Base-by-base conservation (phyloP, 2,329 filamentous ascomycete species). In the Daldinia sp. region DNA sequence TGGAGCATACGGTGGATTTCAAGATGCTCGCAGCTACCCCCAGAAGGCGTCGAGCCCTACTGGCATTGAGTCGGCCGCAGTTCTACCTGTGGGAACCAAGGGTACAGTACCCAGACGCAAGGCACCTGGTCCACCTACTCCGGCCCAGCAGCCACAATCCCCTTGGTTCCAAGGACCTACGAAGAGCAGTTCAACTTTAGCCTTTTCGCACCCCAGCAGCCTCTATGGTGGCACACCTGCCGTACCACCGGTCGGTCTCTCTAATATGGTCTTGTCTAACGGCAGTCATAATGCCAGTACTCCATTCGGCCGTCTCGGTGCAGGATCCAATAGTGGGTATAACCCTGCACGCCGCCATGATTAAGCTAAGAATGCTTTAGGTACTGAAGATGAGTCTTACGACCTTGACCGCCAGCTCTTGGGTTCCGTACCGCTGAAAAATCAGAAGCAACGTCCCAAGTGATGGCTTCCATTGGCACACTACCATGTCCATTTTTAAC, bases 151-250 rank as follows among this genome's bases (percentile, higher is more conserved):
- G 51, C 68, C 73, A 28, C 55, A 60, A 58, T 72, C 71, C n/a
- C 64, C 74, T 57, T 74, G 70, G 67, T 39, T 60, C 9, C 63
- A 72, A 39, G 66, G 66, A 28, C 57, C 54, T 55, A 53, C 66
- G 44, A 68, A 62, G 46, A 65, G 50, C 68, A 69, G 67, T 63
- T 81, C 81, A 1, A 74, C 75, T 4, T 67, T 75, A 13, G 74
- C 70, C 6, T 87, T 87, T 69, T 84, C 85, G 13, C 79, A 86
- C 62, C 77, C 80, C 1, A 87, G 85, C 74, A 87, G 84, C 69
- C 71, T 88, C 23, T 86, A 85, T 63, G 82, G 81, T 44, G 82
- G 85, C 37, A 85, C 84, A 4, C 84, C 84, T 18, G 67, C 58
- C 46, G 57, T 50, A 13, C 56, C 50, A 54, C 35, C 46, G 10